Conservation (phyloP, 495 filamentous ascomycete species). For the Symbiotaphrina buchneri region DNA sequence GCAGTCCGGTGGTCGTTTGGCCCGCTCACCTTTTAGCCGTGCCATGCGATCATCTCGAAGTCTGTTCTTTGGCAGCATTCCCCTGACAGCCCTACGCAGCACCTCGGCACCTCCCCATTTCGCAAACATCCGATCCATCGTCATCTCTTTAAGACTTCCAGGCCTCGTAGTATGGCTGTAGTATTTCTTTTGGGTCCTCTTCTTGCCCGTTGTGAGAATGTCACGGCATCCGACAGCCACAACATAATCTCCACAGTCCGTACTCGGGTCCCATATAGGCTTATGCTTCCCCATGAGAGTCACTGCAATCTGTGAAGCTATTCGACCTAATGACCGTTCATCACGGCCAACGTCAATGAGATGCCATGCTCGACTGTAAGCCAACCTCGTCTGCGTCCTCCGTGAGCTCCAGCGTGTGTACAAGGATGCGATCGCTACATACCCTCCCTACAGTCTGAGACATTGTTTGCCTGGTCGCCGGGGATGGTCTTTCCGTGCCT, state of each 20-base stretch:
- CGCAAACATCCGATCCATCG: constrained; percentile 82
- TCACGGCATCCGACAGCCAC: constrained; percentile 77
- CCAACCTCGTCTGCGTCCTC: constrained; percentile 57
- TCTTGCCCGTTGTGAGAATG: constrained; percentile 74
- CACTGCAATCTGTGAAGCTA: constrained; percentile 77
- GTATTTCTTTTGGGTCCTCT: constrained; percentile 84
- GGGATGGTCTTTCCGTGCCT: too few relatives aligned
- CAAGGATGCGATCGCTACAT: constrained; percentile 8
- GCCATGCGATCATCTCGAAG: constrained; percentile 66
- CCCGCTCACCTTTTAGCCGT: constrained; percentile 58
- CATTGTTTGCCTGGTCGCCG: constrained; percentile 24
- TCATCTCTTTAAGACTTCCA: constrained; percentile 66
- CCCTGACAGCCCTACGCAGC: constrained; percentile 71
- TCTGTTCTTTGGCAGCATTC: constrained; percentile 96
- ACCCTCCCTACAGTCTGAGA: constrained; percentile 48
- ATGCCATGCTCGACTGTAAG: constrained; percentile 93
- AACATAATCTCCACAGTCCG: constrained; percentile 98
- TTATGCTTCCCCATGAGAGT: constrained; percentile 98
- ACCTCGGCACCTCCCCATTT: constrained; percentile 94
- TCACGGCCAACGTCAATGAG: constrained; percentile 48
- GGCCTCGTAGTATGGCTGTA: constrained; percentile 82
- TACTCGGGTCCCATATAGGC: constrained; percentile 82
- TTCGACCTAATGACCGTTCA: constrained; percentile 48
- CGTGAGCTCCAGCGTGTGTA: constrained; percentile 2
- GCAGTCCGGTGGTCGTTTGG: too few relatives aligned